Percentiles rank a stretch among this genome's conserved stretches.
These are phyloP conservation scores for Kodamaea ohmeri DNA, from an alignment of 1,139 yeast genomes.

Conservation along the genomic window DNA sequence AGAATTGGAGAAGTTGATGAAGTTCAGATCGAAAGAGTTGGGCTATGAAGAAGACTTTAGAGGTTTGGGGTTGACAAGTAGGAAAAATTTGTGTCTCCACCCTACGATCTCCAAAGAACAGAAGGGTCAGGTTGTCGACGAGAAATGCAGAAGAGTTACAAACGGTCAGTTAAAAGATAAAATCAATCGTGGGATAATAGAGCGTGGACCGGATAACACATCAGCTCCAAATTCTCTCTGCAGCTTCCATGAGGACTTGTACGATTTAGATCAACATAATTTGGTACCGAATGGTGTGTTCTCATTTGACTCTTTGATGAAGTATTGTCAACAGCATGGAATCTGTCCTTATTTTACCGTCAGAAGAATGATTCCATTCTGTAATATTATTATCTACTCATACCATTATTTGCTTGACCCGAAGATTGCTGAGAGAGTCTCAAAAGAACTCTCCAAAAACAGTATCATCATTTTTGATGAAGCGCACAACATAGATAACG, in stretches of 20 bases:
- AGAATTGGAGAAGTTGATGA: conserved; percentile 89
- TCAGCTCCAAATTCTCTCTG: conserved; percentile 44
- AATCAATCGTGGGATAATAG: conserved; percentile 48
- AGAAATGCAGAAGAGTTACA: conserved; percentile 90
- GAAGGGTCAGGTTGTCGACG: conserved; percentile 94
- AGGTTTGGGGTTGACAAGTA: conserved; percentile 89
- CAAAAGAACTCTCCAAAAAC: conserved; percentile 87
- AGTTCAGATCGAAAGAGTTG: conserved; percentile 72
- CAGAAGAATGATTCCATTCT: conserved; percentile 94
- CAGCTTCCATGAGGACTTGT: conserved; percentile 83
- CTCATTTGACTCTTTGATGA: conserved; percentile 80
- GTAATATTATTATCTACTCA: conserved; percentile 92
- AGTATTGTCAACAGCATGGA: conserved; percentile 71
- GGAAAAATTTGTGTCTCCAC: conserved; percentile 90
- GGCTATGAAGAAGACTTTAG: conserved; percentile 86
- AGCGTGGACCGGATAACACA: conserved; percentile 15
- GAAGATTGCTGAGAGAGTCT: conserved; percentile 92
- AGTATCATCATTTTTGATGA: conserved; percentile 95
- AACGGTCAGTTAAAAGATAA: conserved; percentile 80
- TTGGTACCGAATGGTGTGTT: conserved; percentile 90
- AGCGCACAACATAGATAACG: conserved; percentile 98
- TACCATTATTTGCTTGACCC: conserved; percentile 96
- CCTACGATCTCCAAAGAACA: conserved; percentile 85
- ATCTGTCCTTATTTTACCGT: conserved; percentile 97
- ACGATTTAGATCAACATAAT: conserved; percentile 83